Evolutionary conservation across 306 rosid genomes (phyloP).

Genomic region (Neltuma alba): DNA sequence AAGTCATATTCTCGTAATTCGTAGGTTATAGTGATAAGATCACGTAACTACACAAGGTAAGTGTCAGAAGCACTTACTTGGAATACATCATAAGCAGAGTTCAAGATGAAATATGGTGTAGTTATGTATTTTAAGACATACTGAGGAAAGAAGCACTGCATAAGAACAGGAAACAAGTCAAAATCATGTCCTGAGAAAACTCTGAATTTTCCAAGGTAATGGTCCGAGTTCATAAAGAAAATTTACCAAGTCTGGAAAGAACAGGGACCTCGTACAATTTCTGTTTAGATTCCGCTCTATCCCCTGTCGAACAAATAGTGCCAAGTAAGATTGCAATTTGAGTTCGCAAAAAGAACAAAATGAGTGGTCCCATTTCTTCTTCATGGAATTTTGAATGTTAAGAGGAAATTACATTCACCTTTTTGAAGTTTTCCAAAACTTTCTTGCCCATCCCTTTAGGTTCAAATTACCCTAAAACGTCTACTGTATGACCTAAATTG

Average conservation of each 20-base stretch:
- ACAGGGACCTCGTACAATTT: slow-evolving; percentile 57
- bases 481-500: background rate
- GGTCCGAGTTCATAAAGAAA: slow-evolving; percentile 27
- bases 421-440: no score
- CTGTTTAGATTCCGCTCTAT: slow-evolving; percentile 57
- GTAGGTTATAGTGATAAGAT: slow-evolving; percentile 13
- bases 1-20: slow-evolving; percentile 17
- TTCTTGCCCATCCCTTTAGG: background rate
- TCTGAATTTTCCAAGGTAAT: background rate
- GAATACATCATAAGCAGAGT: slow-evolving; percentile 75
- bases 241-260: slow-evolving; percentile 67
- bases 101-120: slow-evolving; percentile 73
- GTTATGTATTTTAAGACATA: slow-evolving; percentile 57
- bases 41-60: background rate
- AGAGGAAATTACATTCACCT: background rate
- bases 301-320: slow-evolving; percentile 54
- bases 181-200: slow-evolving; percentile 3
- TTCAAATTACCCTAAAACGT: background rate
- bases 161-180: slow-evolving; percentile 31
- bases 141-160: slow-evolving; percentile 86
- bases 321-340: slow-evolving; percentile 22
- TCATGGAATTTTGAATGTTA: slow-evolving; percentile 1
- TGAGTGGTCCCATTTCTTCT: background rate
- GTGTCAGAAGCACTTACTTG: slow-evolving; percentile 49
- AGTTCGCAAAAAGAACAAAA: slow-evolving; percentile 28